These are phyloP conservation scores for Aegilops tauschii DNA, from an alignment of 176 grass and related monocot species.

Conservation along the genomic window DNA sequence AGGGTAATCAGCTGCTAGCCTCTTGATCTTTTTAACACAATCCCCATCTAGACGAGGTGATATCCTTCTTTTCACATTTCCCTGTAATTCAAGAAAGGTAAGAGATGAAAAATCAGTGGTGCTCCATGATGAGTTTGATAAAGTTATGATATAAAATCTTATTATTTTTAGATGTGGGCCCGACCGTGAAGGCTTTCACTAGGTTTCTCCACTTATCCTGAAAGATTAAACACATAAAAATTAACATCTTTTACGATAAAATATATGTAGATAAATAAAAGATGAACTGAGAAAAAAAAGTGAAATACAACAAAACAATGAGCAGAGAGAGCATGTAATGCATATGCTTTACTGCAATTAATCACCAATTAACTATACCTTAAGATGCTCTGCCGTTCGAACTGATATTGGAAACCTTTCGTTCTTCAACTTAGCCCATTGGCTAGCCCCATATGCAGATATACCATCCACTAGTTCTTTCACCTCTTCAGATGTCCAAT, in stretches of 20 bases:
- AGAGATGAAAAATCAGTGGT: background rate
- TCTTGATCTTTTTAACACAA: background rate
- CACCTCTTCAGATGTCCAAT: constrained; percentile 15
- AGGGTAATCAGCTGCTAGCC: background rate
- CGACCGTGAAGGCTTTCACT: background rate
- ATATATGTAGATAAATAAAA: background rate
- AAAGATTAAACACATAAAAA: background rate
- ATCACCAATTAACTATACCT: background rate
- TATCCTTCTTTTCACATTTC: background rate
- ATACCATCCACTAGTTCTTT: background rate
- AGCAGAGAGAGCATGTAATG: background rate
- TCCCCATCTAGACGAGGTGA: background rate
- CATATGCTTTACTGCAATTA: background rate
- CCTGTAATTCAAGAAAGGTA: background rate
- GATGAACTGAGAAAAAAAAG: background rate
- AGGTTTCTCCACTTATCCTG: background rate
- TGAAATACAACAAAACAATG: background rate
- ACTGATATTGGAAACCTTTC: background rate
- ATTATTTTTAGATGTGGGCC: background rate
- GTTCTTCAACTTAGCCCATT: background rate
- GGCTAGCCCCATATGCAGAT: background rate
- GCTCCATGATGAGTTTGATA: background rate
- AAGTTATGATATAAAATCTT: background rate
- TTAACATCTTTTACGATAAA: background rate
- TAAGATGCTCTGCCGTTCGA: background rate